These are phyloP conservation scores for Hypoxylon fragiforme DNA, from an alignment of 495 filamentous ascomycete species.

Conservation along the genomic window DNA sequence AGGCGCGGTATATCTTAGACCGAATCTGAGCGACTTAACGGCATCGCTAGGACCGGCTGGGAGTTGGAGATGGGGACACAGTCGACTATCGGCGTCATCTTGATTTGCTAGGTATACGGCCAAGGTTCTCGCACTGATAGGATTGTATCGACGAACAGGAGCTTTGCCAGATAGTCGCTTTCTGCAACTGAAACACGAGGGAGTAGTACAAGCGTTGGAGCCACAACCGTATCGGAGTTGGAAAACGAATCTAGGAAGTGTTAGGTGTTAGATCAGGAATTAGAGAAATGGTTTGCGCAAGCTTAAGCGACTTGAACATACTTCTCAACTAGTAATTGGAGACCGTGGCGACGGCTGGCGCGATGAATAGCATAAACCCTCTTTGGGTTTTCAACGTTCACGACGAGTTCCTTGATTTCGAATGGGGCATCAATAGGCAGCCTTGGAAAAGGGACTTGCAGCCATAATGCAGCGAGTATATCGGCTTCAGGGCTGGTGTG, in stretches of 20 bases:
- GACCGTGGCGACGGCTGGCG: slow-evolving; percentile 55
- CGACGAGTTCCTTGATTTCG: slow-evolving; percentile 53
- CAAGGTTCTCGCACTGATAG: slow-evolving; percentile 72
- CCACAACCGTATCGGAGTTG: slow-evolving; percentile 86
- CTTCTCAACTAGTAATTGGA: slow-evolving; percentile 59
- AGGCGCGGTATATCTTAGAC: slow-evolving; percentile 33
- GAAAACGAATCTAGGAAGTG: slow-evolving; percentile 66
- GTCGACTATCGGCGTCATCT: slow-evolving; percentile 71
- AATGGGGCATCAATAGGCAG: slow-evolving; percentile 55
- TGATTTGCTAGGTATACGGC: slow-evolving; percentile 78
- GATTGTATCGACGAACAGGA: slow-evolving; percentile 72
- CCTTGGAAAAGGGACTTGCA: slow-evolving; percentile 52
- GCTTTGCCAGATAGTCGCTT: slow-evolving; percentile 63
- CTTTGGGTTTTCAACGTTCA: slow-evolving; percentile 56
- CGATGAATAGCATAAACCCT: slow-evolving; percentile 55
- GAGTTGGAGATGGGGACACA: slow-evolving; percentile 63
- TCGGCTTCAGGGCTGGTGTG: slow-evolving; percentile 29
- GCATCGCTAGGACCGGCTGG: slow-evolving; percentile 45
- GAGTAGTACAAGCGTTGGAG: slow-evolving; percentile 66
- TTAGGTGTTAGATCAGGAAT: slow-evolving; percentile 15
- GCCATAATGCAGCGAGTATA: slow-evolving; percentile 54
- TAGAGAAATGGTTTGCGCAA: not conserved
- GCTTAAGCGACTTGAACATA: slow-evolving; percentile 32
- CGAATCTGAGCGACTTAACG: slow-evolving; percentile 43
- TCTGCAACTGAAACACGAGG: slow-evolving; percentile 80